Base-by-base conservation (phyloP, 192 early-diverging fungal genomes). In the Umbelopsis sp. region DNA sequence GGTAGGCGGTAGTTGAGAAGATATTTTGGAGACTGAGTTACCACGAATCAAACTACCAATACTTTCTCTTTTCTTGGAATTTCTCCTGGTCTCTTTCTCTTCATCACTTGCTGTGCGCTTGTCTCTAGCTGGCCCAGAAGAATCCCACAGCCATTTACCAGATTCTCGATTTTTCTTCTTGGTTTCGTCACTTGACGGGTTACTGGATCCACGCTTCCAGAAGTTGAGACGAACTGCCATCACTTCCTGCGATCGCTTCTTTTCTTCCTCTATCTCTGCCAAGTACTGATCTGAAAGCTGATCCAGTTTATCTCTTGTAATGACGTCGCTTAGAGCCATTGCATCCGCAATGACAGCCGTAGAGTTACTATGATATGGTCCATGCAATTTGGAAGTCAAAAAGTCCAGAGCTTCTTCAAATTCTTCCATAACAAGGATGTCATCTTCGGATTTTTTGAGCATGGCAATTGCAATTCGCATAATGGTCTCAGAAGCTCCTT, bases 401-500 rank as follows among this genome's bases (percentile, higher is more conserved):
- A 92, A 92, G 21, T 94, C 86, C 73, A 98, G 84, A 9, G 93
- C 76, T 6, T 88, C 86, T 83, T 95, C 95, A 71, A 96, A 94
- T 65, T 92, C 85, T 26, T 74, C 87, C 47, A 92, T 78, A 11
- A 75, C 76, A 73, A 95, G 77, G 1, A 78, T 68, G 4, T 26
- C 24, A 32, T 89, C 87, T 53, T 87, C 84, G 66, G 96, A 95
- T 65, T 90, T 90, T 68, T 93, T 88, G 74, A 98, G 76, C 78
- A 98, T 85, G 5, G 97, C 93, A 29, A 97, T 83, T 0, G 93
- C 93, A 12, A 97, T 90, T 4, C 92, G 87, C 81, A 97, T 91
- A 69, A 97, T 92, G 8, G 94, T 85, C 76, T 97, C 97, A n/a
- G 91, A 84, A 12, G 90, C 87, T 54, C 97, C 96, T 76, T 99